A percentile compares a stretch with the other conserved stretches of the same genome.
Conservation (phyloP, 208 protist species). For the Trypanosoma melophagium region DNA sequence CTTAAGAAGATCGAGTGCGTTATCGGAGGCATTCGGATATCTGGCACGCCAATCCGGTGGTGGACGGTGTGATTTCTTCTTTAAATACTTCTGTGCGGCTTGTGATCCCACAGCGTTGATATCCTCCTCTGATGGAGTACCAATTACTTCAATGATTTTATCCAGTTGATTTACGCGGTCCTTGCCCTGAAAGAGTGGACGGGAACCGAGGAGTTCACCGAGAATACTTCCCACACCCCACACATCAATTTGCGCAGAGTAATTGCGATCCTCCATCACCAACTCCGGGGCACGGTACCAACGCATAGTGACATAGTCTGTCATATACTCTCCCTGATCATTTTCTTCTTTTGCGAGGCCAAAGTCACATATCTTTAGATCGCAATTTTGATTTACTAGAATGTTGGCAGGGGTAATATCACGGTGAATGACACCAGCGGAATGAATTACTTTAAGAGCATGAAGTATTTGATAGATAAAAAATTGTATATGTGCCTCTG, state of each 20-base stretch:
- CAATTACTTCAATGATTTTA: conserved; percentile 92
- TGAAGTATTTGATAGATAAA: conserved; percentile 96
- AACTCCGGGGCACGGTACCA: conserved; percentile 95
- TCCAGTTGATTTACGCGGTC: conserved; percentile 89
- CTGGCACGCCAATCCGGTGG: conserved; percentile 60
- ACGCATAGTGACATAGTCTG: conserved; percentile 94
- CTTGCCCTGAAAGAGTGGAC: conserved; percentile 88
- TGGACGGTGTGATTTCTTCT: conserved; percentile 57
- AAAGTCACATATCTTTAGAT: conserved; percentile 97
- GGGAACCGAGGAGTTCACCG: conserved; percentile 83
- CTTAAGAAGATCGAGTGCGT: conserved; percentile 89
- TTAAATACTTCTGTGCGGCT: conserved; percentile 89
- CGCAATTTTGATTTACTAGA: conserved; percentile 96
- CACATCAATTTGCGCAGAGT: conserved; percentile 90
- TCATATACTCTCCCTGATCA: conserved; percentile 90
- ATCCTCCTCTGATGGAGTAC: conserved; percentile 87
- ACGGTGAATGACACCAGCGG: conserved; percentile 94
- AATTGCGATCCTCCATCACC: conserved; percentile 91
- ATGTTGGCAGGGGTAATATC: conserved; percentile 96
- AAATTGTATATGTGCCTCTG: conserved; percentile 93
- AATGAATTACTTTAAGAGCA: conserved; percentile 93
- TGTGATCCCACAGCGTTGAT: conserved; percentile 69
- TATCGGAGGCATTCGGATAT: conserved; percentile 74
- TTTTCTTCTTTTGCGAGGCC: conserved; percentile 89
- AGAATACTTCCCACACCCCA: conserved; percentile 92